Conservation (phyloP, 1,139 yeast genomes). For the Blastobotrys serpentis region DNA sequence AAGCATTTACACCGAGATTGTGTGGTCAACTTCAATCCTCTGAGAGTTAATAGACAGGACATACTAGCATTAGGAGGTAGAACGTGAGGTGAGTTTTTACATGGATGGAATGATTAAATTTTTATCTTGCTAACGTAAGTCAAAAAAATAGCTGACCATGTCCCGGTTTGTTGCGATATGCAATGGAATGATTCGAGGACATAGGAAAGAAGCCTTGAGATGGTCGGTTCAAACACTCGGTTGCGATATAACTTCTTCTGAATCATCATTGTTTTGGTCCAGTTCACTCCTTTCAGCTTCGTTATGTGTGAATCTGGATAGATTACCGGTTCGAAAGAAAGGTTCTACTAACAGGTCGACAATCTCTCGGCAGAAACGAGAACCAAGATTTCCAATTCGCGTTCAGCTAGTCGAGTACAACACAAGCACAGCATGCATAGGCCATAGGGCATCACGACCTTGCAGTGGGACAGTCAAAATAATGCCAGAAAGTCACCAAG, state of each 20-base stretch:
- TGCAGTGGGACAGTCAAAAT: too few species aligned
- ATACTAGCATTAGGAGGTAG: neutral
- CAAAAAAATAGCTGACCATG: neutral
- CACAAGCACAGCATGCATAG: neutral
- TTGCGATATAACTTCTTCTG: conserved; percentile 3
- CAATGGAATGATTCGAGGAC: conserved; percentile 16
- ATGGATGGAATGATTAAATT: neutral
- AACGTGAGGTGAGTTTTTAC: neutral
- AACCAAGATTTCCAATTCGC: neutral
- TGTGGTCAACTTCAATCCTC: neutral
- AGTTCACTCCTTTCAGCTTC: conserved; percentile 10
- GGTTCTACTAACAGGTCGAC: conserved; percentile 2
- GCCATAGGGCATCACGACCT: neutral
- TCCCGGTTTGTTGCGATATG: conserved; percentile 17
- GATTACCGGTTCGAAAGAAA: conserved; percentile 9
- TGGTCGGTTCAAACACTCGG: conserved; percentile 19
- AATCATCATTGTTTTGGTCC: conserved; percentile 1
- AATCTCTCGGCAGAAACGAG: neutral
- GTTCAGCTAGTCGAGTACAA: neutral
- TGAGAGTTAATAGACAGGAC: neutral
- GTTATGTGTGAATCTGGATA: conserved; percentile 12
- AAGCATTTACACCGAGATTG: neutral
- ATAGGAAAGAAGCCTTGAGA: conserved; percentile 17
- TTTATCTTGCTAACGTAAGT: neutral
- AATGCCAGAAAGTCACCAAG: neutral